A percentile compares a stretch with the other conserved stretches of the same genome.
Conservation (phyloP, 2,329 filamentous ascomycete genomes). For the Arachnopeziza araneosa region DNA sequence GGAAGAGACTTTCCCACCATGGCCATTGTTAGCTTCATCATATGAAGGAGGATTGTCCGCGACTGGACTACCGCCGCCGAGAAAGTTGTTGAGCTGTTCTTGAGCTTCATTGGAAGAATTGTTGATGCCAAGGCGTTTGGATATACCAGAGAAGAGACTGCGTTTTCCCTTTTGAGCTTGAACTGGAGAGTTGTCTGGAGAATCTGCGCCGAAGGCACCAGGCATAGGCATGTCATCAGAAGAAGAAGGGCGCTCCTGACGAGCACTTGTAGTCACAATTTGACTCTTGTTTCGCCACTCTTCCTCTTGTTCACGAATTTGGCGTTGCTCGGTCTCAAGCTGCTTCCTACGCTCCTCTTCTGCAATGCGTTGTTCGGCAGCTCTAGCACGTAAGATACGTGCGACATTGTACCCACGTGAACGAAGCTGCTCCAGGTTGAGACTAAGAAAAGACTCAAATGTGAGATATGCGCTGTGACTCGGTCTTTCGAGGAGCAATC, state of each 20-base stretch:
- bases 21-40: slow-evolving; percentile 18
- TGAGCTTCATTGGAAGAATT: slow-evolving; percentile 36
- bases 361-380: slow-evolving; percentile 79
- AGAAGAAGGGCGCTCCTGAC: slow-evolving; percentile 34
- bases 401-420: slow-evolving; percentile 95
- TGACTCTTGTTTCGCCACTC: slow-evolving; percentile 33
- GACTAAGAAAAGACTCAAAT: slow-evolving; percentile 83
- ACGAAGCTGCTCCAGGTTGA: slow-evolving; percentile 75
- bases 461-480: slow-evolving; percentile 87
- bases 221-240: slow-evolving; percentile 53
- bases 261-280: slow-evolving; percentile 9
- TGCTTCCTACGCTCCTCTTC: slow-evolving; percentile 75
- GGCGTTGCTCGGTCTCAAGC: slow-evolving; percentile 65
- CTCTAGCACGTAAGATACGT: slow-evolving; percentile 82
- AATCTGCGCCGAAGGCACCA: slow-evolving; percentile 62
- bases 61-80: slow-evolving; percentile 24
- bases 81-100: slow-evolving; percentile 40
- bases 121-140: slow-evolving; percentile 64
- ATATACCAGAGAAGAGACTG: slow-evolving; percentile 60
- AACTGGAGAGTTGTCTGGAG: slow-evolving; percentile 47
- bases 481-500: slow-evolving; percentile 72
- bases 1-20: slow-evolving; percentile 46
- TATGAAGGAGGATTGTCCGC: slow-evolving; percentile 25
- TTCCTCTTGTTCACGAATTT: slow-evolving; percentile 55
- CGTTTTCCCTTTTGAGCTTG: slow-evolving; percentile 39